These are phyloP conservation scores for Penicillium sp. DNA, from an alignment of 2,329 filamentous ascomycete species.

Conservation along the genomic window DNA sequence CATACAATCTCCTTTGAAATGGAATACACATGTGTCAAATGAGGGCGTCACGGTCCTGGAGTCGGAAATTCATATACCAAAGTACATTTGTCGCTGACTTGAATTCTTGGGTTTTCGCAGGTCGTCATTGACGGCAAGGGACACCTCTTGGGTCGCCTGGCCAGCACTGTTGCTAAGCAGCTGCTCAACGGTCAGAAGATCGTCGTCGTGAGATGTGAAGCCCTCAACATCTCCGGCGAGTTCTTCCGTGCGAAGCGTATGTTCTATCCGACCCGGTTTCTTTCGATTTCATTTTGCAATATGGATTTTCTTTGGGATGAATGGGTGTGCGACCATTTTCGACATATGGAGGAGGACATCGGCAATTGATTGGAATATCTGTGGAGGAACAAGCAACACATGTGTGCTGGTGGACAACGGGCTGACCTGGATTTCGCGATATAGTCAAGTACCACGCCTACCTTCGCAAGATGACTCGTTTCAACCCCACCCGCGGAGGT, in stretches of 20 bases:
- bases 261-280: slow-evolving; percentile 49
- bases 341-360: too few relatives aligned
- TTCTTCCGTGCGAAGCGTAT: slow-evolving; percentile 99
- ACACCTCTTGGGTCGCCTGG: slow-evolving; percentile 97
- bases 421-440: slow-evolving; percentile 42
- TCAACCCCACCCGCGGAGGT: slow-evolving; percentile 98
- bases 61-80: too few relatives aligned
- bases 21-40: too few relatives aligned
- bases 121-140: slow-evolving; percentile 99
- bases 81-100: slow-evolving; percentile 32
- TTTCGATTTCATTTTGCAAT: too few relatives aligned
- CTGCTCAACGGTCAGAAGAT: slow-evolving; percentile 99
- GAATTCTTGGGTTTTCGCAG: slow-evolving; percentile 47
- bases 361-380: not conserved
- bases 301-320: slow-evolving; percentile 10
- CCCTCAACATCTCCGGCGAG: slow-evolving; percentile 99
- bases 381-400: too few relatives aligned
- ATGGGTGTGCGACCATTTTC: too few relatives aligned
- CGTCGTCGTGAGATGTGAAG: slow-evolving; percentile 96
- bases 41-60: too few relatives aligned
- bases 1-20: too few relatives aligned
- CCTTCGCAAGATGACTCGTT: slow-evolving; percentile 99
- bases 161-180: slow-evolving; percentile 97
- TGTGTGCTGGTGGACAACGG: too few relatives aligned
- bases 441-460: slow-evolving; percentile 99